phyloP scores from a whole-genome alignment of 1,284 basidiomycete genomes.

The Sporisorium graminicola region DNA sequence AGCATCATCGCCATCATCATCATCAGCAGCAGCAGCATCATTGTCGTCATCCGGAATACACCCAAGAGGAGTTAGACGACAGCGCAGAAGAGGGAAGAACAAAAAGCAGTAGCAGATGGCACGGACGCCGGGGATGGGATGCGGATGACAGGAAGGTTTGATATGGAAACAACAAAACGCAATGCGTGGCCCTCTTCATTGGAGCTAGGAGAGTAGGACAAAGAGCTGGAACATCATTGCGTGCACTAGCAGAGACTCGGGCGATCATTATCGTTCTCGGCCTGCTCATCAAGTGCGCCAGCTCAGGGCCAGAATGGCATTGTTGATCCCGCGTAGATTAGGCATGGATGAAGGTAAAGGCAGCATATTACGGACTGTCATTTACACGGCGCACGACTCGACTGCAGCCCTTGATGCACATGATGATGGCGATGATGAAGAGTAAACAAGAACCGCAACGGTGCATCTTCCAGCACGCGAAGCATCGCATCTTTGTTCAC shows the following conservation, averaged over 20 bases:
- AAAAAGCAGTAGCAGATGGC: background rate
- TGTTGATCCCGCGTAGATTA: no score
- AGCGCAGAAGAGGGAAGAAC: background rate
- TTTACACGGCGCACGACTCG: no score
- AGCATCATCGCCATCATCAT: slow-evolving; percentile 9
- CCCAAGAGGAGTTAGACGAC: background rate
- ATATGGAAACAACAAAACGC: no score
- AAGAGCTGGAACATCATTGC: no score
- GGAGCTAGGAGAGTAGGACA: no score
- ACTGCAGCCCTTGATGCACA: background rate
- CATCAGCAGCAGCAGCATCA: background rate
- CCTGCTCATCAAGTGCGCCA: background rate
- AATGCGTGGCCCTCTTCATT: no score
- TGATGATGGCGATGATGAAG: slow-evolving; percentile 7
- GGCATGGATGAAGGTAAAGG: no score
- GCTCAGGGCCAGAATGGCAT: background rate
- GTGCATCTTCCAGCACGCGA: background rate
- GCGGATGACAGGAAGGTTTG: no score
- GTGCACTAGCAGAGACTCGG: no score
- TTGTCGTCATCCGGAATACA: background rate
- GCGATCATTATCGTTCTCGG: no score
- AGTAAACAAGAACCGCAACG: background rate
- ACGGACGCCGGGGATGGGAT: no score
- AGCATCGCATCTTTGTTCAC: background rate
- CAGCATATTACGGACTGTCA: background rate